Evolutionary conservation across 73 alveolate genomes (phyloP), one percentile per base, ranked within the genome.

Genomic region (Uronychia binucleata): DNA sequence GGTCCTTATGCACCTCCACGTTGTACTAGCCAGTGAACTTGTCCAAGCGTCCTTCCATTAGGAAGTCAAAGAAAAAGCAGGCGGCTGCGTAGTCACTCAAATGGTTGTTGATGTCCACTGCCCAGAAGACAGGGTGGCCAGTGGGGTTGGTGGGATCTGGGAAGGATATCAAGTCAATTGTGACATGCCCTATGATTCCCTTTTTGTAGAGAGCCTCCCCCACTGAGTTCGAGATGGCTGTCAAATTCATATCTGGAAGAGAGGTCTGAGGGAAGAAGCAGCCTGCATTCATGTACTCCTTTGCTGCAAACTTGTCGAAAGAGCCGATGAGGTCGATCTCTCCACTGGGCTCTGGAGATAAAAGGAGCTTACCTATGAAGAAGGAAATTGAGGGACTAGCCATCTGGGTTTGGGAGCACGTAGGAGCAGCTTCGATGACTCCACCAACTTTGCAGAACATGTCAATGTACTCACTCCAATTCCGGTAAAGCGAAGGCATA

Each of bases 351-450:
- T 90, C 94, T 31, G 88, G 57, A 79, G 81, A 81, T 59, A 83
- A 83, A 0, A 87, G 25, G 91, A 83, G 19, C 82, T 82, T 58
- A 88, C 25, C 57, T 25, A 93, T 82, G 80, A 91, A 86, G 87
- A 92, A 88, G 0, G 97, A 77, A 28, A 92, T 86, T 33, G 94
- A 92, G 26, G 97, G 97, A 31, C 92, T 80, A 26, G 90, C 93
- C 28, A 92, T 14, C 35, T 78, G 60, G 27, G 78, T 75, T 5
- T 93, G 93, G 33, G 77, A 59, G 75, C 94, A 92, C 60, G 86
- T 78, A 26, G 97, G 97, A 58, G 94, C 87, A 19, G 97, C 97
- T 84, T 92, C 97, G 32, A 92, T 92, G 27, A 92, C 88, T 30
- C 97, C 97, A 29, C 93, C 93, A 58, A 88, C 87, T 75, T 87